Conservation (phyloP, 495 filamentous ascomycete genomes). For the Aspergillus homomorphus region DNA sequence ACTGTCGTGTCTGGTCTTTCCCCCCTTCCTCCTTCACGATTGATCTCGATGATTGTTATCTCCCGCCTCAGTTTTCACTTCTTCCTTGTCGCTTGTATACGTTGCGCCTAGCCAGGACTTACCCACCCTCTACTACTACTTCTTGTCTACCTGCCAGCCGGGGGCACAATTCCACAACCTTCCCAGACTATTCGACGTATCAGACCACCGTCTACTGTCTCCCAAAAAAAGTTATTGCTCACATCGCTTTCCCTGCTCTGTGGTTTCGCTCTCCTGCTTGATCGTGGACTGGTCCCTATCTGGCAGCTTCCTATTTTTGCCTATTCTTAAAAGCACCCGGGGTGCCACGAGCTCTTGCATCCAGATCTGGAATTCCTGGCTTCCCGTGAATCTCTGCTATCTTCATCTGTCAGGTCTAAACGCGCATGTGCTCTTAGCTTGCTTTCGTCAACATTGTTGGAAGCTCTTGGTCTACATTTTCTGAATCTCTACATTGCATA, state of each 20-base stretch:
- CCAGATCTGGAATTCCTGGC: not conserved
- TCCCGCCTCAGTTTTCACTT: slow-evolving; percentile 4
- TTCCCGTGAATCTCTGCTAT: not conserved
- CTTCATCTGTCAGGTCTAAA: not conserved
- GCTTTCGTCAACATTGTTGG: not conserved
- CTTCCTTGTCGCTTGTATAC: slow-evolving; percentile 1
- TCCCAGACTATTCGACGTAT: not conserved
- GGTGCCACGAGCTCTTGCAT: not conserved
- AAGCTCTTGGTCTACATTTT: not conserved
- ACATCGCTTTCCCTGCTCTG: not conserved
- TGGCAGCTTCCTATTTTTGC: not conserved
- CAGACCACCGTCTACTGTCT: not conserved
- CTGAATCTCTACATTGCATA: not conserved
- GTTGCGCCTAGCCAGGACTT: not conserved
- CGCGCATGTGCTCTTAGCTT: not conserved
- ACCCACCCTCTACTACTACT: not conserved
- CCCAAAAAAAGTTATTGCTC: not conserved
- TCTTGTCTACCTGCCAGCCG: not conserved
- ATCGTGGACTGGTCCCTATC: not conserved
- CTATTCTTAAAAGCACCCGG: not conserved
- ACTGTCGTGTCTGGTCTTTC: slow-evolving; percentile 16
- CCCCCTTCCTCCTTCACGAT: slow-evolving; percentile 8
- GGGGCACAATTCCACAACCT: not conserved
- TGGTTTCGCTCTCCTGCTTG: not conserved
- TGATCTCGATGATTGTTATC: slow-evolving; percentile 8